Evolutionary conservation across 1,139 yeast species (phyloP), one percentile per base, ranked within the genome.

Genomic region (Eremothecium coryli): DNA sequence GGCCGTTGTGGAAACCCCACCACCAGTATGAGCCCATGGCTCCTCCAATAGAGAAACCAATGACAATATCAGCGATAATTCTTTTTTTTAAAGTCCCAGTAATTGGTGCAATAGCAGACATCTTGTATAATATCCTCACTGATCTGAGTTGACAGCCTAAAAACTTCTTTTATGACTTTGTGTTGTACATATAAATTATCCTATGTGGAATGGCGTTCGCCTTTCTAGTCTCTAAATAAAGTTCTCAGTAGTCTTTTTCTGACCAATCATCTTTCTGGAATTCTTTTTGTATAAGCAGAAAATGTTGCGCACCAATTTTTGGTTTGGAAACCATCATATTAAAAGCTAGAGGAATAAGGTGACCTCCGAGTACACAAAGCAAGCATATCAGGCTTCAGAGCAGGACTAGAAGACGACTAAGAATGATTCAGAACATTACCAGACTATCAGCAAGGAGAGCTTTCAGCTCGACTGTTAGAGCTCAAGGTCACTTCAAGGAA

Each of bases 61-160:
- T 64, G 52, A 76, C 48, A 62, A 88, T 74, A 58, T 90, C 96
- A 49, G 82, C 72, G 59, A 81, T 71, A 63, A 84, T 76, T 65
- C 77, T 80, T 70, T 77, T 84, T 68, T 74, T 82, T 47, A 88
- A 72, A 48, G 82, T 68, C 50, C 96, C 96, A 40, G 79, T 73
- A 56, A 88, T 85, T 54, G 95, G 95, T 58, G 94, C 85, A 58
- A 86, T 73, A 57, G 93, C 82, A 33, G 54, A 44, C 48, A 43
- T 50, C 15, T n/a, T n/a, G n/a, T 10, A n/a, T n/a, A n/a, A n/a
- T n/a, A n/a, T n/a, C n/a, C n/a, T n/a, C n/a, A n/a, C n/a, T n/a
- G n/a, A n/a, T n/a, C n/a, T n/a, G n/a, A n/a, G n/a, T n/a, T n/a
- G n/a, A n/a, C n/a, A n/a, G n/a, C n/a, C n/a, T n/a, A n/a, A n/a